These are phyloP conservation scores for Amanita rubescens DNA, from an alignment of 768 basidiomycete genomes.

Conservation along the genomic window DNA sequence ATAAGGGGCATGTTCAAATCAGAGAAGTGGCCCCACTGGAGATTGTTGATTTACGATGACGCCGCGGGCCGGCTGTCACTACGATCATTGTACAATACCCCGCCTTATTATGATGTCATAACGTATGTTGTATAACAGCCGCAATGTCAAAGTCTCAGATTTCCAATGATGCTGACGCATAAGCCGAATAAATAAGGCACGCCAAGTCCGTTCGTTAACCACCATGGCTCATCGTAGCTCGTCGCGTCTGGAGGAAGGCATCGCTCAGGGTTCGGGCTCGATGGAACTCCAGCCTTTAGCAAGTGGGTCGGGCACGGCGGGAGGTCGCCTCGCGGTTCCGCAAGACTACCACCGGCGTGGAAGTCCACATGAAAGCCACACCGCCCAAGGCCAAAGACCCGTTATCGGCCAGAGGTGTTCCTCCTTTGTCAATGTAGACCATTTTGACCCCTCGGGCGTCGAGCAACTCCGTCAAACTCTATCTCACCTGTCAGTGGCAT, in stretches of 20 bases:
- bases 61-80: background rate
- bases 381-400: background rate
- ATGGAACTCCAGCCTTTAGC: background rate
- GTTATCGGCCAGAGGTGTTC: background rate
- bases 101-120: conserved; percentile 7
- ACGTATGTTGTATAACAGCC: background rate
- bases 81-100: background rate
- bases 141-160: background rate
- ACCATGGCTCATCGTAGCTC: background rate
- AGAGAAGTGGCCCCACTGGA: conserved; percentile 58
- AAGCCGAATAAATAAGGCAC: background rate
- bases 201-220: background rate
- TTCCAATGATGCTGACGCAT: background rate
- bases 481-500: conserved; percentile 16
- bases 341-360: background rate
- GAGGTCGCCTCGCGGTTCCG: background rate
- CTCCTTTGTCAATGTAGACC: conserved; percentile 35
- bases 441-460: conserved; percentile 50
- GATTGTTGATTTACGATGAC: conserved; percentile 75
- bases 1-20: conserved; percentile 80
- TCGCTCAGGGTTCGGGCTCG: background rate
- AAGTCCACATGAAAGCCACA: no score
- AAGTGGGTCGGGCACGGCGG: background rate
- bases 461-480: conserved; percentile 30
- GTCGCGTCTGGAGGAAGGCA: background rate